These are phyloP conservation scores for Sarocladium brachiariae DNA, from an alignment of 2,329 filamentous ascomycete species.

Conservation along the genomic window DNA sequence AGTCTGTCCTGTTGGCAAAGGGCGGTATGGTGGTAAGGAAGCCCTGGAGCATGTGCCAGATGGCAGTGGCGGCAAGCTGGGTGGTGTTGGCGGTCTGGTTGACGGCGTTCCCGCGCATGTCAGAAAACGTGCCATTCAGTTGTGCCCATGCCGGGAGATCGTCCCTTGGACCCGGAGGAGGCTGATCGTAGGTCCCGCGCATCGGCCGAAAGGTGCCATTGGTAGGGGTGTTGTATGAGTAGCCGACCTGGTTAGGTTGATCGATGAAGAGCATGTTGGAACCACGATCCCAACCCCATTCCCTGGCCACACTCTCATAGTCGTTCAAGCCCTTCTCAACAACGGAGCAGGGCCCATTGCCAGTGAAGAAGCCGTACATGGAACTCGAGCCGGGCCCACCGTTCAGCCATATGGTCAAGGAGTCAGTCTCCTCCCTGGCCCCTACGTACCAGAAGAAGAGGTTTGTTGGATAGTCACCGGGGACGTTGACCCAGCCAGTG, in stretches of 20 bases:
- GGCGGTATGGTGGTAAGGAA: slow-evolving; percentile 58
- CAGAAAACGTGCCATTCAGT: slow-evolving; percentile 45
- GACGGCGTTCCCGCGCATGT: slow-evolving; percentile 6
- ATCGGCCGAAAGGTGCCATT: slow-evolving; percentile 17
- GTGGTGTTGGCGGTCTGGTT: slow-evolving; percentile 24
- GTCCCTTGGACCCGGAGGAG: slow-evolving; percentile 13
- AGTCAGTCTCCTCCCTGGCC: slow-evolving; percentile 34
- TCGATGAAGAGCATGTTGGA: slow-evolving; percentile 52
- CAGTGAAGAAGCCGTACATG: slow-evolving; percentile 57
- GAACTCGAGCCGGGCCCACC: slow-evolving; percentile 60
- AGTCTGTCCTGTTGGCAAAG: slow-evolving; percentile 16
- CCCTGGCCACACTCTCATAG: slow-evolving; percentile 48
- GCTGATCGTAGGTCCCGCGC: slow-evolving; percentile 16
- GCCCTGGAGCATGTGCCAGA: slow-evolving; percentile 52
- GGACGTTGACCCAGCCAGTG: slow-evolving; percentile 61
- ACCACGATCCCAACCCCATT: slow-evolving; percentile 59
- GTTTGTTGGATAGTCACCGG: slow-evolving; percentile 45
- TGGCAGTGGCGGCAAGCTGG: slow-evolving; percentile 18
- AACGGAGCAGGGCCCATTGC: slow-evolving; percentile 48
- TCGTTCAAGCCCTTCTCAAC: slow-evolving; percentile 38
- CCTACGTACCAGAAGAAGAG: slow-evolving; percentile 46
- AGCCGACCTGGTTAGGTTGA: slow-evolving; percentile 63
- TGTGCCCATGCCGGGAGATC: slow-evolving; percentile 27
- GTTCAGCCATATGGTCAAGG: slow-evolving; percentile 56
- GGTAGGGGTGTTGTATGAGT: slow-evolving; percentile 58